Percentiles rank a stretch among this genome's conserved stretches.
Conservation (phyloP, 2,329 filamentous ascomycete species). For the Eutypa lata region DNA sequence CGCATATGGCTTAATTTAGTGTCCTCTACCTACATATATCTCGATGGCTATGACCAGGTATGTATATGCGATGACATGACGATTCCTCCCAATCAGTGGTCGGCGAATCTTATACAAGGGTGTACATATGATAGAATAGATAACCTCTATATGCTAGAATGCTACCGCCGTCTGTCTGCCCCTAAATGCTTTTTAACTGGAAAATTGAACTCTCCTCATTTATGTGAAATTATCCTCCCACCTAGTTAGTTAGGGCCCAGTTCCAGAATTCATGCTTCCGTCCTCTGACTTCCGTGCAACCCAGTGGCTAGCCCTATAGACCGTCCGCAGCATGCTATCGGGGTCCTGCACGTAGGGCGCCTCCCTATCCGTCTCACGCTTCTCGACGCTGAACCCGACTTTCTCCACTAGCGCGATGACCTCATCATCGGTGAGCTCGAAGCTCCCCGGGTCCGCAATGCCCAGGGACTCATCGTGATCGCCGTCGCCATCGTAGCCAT, state of each 20-base stretch:
- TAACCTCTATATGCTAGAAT: background rate
- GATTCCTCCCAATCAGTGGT: too few relatives aligned
- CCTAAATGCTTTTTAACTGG: background rate
- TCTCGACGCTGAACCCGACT: slow-evolving; percentile 74
- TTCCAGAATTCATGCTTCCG: slow-evolving; percentile 19
- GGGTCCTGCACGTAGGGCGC: slow-evolving; percentile 86
- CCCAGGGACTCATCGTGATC: slow-evolving; percentile 54
- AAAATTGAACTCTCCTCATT: slow-evolving; percentile 4
- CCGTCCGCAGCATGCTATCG: slow-evolving; percentile 80
- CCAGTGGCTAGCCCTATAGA: slow-evolving; percentile 81
- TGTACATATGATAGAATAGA: background rate
- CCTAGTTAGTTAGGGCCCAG: too few relatives aligned
- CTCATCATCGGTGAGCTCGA: slow-evolving; percentile 89
- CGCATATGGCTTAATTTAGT: background rate
- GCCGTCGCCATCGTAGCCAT: slow-evolving; percentile 49
- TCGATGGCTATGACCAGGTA: background rate
- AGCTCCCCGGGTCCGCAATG: slow-evolving; percentile 83
- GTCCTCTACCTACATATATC: background rate
- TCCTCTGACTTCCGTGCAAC: slow-evolving; percentile 77
- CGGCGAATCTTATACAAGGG: background rate
- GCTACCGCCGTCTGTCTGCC: background rate
- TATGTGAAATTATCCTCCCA: too few relatives aligned
- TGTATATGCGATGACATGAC: too few relatives aligned
- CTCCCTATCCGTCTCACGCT: slow-evolving; percentile 54
- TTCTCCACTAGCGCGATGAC: slow-evolving; percentile 71